A percentile compares a stretch with the other conserved stretches of the same genome.
Evolutionary conservation across 75 land plant genomes (phyloP).

Genomic region (Pinus albicaulis): DNA sequence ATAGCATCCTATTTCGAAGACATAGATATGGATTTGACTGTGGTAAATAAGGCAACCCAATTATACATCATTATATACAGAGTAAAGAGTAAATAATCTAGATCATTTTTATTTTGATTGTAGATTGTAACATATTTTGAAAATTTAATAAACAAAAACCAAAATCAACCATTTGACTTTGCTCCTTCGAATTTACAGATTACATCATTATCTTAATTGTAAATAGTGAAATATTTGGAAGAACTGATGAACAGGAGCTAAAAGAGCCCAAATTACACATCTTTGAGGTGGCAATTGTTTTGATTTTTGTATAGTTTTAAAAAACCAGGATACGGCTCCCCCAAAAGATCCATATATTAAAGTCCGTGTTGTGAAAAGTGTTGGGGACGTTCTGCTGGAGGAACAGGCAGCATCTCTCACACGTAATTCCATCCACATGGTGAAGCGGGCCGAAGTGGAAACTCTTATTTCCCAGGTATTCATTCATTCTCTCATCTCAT

Average conservation of each 20-base stretch:
- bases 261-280: not conserved
- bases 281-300: not conserved
- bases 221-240: too few relatives aligned
- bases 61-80: not conserved
- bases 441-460: constrained; percentile 85
- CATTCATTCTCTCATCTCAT: not conserved
- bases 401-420: constrained; percentile 61
- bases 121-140: too few relatives aligned
- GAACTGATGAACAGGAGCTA: too few relatives aligned
- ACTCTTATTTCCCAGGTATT: constrained; percentile 70
- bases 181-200: too few relatives aligned
- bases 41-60: constrained; percentile 39
- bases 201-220: too few relatives aligned
- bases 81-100: too few relatives aligned
- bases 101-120: too few relatives aligned
- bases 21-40: constrained; percentile 75
- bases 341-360: constrained; percentile 93
- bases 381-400: constrained; percentile 64
- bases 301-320: not conserved
- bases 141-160: too few relatives aligned
- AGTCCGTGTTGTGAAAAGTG: constrained; percentile 70
- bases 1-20: constrained; percentile 73
- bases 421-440: constrained; percentile 68
- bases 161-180: too few relatives aligned
- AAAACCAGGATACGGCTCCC: constrained; percentile 60